Conservation (phyloP, 1,284 basidiomycete genomes). For the Gomphus bonarii region DNA sequence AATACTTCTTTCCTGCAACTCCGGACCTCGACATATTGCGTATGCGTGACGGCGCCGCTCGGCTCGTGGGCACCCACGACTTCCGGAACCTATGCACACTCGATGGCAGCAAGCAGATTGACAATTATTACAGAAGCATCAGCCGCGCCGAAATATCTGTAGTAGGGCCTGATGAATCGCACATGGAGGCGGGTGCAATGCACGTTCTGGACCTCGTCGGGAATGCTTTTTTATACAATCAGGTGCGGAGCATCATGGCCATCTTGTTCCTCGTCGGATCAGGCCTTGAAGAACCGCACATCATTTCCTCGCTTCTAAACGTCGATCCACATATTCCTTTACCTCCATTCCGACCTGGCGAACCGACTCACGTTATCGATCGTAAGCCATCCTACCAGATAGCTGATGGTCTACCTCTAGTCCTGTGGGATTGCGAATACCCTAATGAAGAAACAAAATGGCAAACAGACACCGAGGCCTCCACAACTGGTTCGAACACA, state of each 20-base stretch:
- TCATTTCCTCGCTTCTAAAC: conserved; percentile 74
- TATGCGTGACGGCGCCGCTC: conserved; percentile 71
- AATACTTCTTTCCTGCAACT: conserved; percentile 80
- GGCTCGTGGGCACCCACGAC: conserved; percentile 86
- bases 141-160: conserved; percentile 50
- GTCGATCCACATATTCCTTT: conserved; percentile 29
- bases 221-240: conserved; percentile 91
- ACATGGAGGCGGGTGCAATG: conserved; percentile 24
- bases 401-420: conserved; percentile 83
- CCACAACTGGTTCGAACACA: conserved; percentile 12
- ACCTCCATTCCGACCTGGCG: conserved; percentile 22
- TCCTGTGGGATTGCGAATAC: conserved; percentile 90
- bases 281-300: conserved; percentile 63
- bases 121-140: conserved; percentile 62
- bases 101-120: conserved; percentile 91
- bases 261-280: conserved; percentile 85
- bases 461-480: conserved; percentile 47
- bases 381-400: conserved; percentile 88
- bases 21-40: conserved; percentile 54
- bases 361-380: conserved; percentile 37
- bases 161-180: conserved; percentile 21
- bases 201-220: conserved; percentile 85
- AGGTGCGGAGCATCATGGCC: conserved; percentile 95
- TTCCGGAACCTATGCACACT: conserved; percentile 94
- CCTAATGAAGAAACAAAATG: conserved; percentile 58